Evolutionary conservation across 139 green algal genomes (phyloP).

Genomic region (Chlamydomonas incerta): DNA sequence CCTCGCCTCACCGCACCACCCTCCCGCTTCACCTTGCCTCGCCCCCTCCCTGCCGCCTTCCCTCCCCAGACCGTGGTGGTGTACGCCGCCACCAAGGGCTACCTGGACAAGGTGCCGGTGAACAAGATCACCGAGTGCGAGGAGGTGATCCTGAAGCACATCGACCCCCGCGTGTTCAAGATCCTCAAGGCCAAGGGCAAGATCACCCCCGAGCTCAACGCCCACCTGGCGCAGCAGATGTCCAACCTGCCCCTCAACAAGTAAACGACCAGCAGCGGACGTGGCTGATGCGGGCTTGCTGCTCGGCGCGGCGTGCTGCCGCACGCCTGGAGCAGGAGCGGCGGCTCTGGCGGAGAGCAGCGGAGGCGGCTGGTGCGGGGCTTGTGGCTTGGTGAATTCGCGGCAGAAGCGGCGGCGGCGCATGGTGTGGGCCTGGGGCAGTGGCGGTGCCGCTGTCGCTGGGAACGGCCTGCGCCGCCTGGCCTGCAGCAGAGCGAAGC

Average conservation of each 20-base stretch:
- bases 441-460: too few relatives aligned
- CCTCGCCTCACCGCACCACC: background rate
- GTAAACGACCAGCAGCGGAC: background rate
- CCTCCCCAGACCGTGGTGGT: conserved; percentile 60
- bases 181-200: conserved; percentile 65
- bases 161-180: conserved; percentile 68
- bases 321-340: too few relatives aligned
- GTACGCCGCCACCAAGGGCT: conserved; percentile 88
- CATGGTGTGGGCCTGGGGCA: too few relatives aligned
- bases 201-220: conserved; percentile 71
- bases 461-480: too few relatives aligned
- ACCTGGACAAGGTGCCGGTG: conserved; percentile 81
- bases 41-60: background rate
- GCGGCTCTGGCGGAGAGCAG: too few relatives aligned
- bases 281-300: too few relatives aligned
- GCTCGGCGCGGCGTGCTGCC: too few relatives aligned
- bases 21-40: background rate
- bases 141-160: conserved; percentile 68
- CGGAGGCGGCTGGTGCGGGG: too few relatives aligned
- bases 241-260: conserved; percentile 52
- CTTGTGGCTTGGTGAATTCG: too few relatives aligned
- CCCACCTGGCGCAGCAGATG: conserved; percentile 60
- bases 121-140: conserved; percentile 49
- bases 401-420: too few relatives aligned
- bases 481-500: too few relatives aligned